Evolutionary conservation across 257 asterid genomes (phyloP).

Genomic region (Thymus quinquecostatus): DNA sequence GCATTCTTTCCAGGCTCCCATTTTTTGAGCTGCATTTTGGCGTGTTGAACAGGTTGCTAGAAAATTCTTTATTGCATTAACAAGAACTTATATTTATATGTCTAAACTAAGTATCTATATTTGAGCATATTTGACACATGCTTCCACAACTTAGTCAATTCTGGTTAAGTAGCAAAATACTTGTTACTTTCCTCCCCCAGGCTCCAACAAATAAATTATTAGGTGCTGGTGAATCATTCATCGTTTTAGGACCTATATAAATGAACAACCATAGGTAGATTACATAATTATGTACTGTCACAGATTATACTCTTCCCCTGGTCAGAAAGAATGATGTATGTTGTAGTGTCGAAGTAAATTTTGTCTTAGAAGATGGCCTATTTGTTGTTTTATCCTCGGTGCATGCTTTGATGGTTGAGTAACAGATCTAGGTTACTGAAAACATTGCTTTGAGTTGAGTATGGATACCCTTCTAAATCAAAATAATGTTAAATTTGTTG

Average conservation of each 20-base stretch:
- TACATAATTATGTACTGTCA: neutral
- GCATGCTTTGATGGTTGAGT: neutral
- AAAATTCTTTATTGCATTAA: constrained; percentile 9
- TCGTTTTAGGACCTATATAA: neutral
- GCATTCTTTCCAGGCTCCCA: constrained; percentile 95
- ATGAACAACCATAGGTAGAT: neutral
- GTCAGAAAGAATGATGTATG: neutral
- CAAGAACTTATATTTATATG: constrained; percentile 13
- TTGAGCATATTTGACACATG: neutral
- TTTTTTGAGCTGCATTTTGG: constrained; percentile 96
- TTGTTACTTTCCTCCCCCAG: neutral
- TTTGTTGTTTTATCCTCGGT: neutral
- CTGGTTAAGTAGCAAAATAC: constrained; percentile 18
- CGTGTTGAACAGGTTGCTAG: constrained; percentile 76
- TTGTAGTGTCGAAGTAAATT: neutral
- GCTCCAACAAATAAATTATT: neutral
- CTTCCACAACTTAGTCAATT: constrained; percentile 4
- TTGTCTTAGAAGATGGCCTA: neutral
- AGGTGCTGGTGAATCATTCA: neutral
- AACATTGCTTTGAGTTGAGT: neutral
- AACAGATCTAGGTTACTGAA: neutral
- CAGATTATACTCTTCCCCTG: constrained; percentile 10
- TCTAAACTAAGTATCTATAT: neutral
- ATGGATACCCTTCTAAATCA: neutral
- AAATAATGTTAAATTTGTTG: neutral